Conservation (phyloP, 805 yeast species). For the Lachancea sp. region DNA sequence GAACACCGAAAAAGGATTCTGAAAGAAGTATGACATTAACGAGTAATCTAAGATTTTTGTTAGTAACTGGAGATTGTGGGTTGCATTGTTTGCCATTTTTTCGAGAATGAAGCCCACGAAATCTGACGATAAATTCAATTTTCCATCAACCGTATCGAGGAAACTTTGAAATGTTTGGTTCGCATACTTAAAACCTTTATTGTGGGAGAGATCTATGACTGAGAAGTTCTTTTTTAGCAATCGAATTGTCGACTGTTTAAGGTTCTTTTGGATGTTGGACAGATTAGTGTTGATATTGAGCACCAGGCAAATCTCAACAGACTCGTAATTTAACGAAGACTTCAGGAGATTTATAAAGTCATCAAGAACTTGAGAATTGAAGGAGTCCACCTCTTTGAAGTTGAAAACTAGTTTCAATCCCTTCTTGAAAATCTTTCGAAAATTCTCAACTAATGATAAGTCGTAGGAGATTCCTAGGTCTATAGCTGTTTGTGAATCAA, state of each 20-base stretch:
- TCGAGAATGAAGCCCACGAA: slow-evolving; percentile 28
- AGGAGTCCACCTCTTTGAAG: slow-evolving; percentile 32
- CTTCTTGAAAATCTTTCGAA: slow-evolving; percentile 23
- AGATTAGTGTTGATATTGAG: slow-evolving; percentile 31
- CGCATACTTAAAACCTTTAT: slow-evolving; percentile 30
- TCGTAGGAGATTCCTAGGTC: slow-evolving; percentile 22
- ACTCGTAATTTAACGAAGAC: slow-evolving; percentile 25
- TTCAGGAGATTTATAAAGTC: slow-evolving; percentile 25
- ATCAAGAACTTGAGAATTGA: slow-evolving; percentile 25
- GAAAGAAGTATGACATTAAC: slow-evolving; percentile 32
- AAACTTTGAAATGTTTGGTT: slow-evolving; percentile 32
- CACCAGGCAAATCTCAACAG: slow-evolving; percentile 25
- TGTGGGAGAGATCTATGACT: slow-evolving; percentile 29
- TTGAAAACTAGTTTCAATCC: slow-evolving; percentile 27
- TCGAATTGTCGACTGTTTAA: slow-evolving; percentile 29
- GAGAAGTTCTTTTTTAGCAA: slow-evolving; percentile 24
- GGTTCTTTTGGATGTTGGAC: slow-evolving; percentile 31
- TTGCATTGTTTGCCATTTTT: slow-evolving; percentile 31
- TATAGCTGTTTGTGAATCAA: background rate
- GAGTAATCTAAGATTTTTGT: slow-evolving; percentile 31
- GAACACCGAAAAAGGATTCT: slow-evolving; percentile 32
- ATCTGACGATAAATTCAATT: slow-evolving; percentile 27
- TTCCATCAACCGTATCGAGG: slow-evolving; percentile 32
- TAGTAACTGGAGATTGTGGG: slow-evolving; percentile 28
- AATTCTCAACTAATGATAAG: slow-evolving; percentile 29